A percentile compares a stretch with the other conserved stretches of the same genome.
Evolutionary conservation across 176 grass and related monocot genomes (phyloP).

Genomic region (Phoenix roebelenii): DNA sequence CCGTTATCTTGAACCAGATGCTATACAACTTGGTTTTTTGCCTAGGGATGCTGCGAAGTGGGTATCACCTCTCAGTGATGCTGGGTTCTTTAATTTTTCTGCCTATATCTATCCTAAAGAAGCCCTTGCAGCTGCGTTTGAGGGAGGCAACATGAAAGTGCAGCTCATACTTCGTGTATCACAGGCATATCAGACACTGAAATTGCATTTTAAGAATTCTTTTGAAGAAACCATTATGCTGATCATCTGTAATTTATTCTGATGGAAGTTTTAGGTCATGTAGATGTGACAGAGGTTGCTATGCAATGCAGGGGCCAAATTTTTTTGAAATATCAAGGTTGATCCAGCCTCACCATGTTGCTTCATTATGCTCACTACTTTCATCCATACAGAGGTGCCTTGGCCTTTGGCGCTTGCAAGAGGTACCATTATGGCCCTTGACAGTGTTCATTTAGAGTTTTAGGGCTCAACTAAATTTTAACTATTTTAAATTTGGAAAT

Average conservation of each 20-base stretch:
- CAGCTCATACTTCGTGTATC: conserved; percentile 53
- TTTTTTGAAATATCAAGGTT: conserved; percentile 60
- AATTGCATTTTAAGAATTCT: not conserved
- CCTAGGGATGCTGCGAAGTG: conserved; percentile 82
- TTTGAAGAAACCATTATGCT: not conserved
- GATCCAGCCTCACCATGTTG: conserved; percentile 40
- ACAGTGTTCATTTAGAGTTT: no score
- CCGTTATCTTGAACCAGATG: conserved; percentile 36
- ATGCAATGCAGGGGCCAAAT: conserved; percentile 54
- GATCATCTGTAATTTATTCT: no score
- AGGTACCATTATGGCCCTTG: conserved; percentile 29
- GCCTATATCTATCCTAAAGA: conserved; percentile 82
- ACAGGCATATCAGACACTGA: conserved; percentile 27
- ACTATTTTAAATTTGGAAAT: no score
- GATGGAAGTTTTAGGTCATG: no score
- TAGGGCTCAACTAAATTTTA: no score
- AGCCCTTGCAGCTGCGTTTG: conserved; percentile 58
- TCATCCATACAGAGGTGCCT: conserved; percentile 50
- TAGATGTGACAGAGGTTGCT: not conserved
- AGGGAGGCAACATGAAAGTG: conserved; percentile 41
- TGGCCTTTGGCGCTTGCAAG: conserved; percentile 78
- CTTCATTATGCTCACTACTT: conserved; percentile 55
- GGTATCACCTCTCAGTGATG: conserved; percentile 79
- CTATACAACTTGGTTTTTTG: conserved; percentile 76
- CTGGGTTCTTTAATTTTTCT: conserved; percentile 69